A percentile compares a stretch with the other conserved stretches of the same genome.
Conservation (phyloP, 768 basidiomycete genomes). For the Roridomyces roridus region DNA sequence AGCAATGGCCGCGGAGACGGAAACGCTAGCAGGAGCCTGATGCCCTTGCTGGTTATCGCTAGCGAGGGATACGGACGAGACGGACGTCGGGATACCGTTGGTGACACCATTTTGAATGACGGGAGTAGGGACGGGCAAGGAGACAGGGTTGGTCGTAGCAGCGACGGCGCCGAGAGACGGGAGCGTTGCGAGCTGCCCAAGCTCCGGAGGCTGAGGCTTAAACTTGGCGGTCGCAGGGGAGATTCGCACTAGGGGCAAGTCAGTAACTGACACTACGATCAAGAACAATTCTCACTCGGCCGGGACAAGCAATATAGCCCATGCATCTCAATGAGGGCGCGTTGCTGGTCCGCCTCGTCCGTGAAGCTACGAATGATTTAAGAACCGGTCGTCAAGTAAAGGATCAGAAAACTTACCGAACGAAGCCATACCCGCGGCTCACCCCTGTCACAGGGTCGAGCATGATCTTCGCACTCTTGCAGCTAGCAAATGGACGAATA, state of each 20-base stretch:
- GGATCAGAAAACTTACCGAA: constrained; percentile 58
- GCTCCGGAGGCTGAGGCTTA: constrained; percentile 57
- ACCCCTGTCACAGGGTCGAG: constrained; percentile 89
- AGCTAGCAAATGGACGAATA: constrained; percentile 87
- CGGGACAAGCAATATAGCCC: constrained; percentile 88
- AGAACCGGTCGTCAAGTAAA: not conserved
- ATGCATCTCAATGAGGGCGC: constrained; percentile 91
- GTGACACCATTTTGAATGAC: constrained; percentile 22
- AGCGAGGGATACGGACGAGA: not conserved
- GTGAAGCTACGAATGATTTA: constrained; percentile 64
- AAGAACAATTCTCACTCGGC: constrained; percentile 65
- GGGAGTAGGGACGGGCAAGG: not conserved
- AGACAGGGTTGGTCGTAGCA: not conserved
- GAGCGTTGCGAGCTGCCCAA: constrained; percentile 31
- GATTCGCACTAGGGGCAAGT: constrained; percentile 71
- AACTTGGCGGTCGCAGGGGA: constrained; percentile 90
- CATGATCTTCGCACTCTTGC: constrained; percentile 97
- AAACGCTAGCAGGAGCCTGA: constrained; percentile 53
- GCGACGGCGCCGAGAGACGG: constrained; percentile 12
- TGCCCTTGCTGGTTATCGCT: not conserved
- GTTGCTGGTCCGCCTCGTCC: constrained; percentile 86
- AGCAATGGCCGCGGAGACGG: constrained; percentile 62
- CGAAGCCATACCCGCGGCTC: constrained; percentile 92
- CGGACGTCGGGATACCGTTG: constrained; percentile 26
- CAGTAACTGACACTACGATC: constrained; percentile 30